phyloP scores from a whole-genome alignment of 1,284 basidiomycete genomes.

The Fomitopsis pinicola region DNA sequence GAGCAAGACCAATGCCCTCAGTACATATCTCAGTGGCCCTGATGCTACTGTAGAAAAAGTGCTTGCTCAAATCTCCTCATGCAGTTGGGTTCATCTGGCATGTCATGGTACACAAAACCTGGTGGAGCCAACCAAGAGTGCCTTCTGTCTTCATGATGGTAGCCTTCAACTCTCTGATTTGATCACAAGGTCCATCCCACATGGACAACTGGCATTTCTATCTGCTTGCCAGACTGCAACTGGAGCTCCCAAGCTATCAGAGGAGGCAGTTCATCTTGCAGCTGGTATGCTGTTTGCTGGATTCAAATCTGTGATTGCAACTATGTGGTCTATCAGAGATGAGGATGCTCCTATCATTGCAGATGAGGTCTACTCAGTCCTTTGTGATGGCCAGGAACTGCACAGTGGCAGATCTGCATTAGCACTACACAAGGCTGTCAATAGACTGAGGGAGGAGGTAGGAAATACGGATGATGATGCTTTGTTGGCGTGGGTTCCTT shows the following conservation, averaged over 20 bases:
- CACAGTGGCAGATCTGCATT: background rate
- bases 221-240: constrained; percentile 24
- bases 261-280: constrained; percentile 22
- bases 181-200: constrained; percentile 10
- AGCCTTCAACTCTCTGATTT: constrained; percentile 10
- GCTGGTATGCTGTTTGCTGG: constrained; percentile 22
- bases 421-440: background rate
- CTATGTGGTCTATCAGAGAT: constrained; percentile 22
- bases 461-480: background rate
- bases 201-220: constrained; percentile 20
- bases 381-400: background rate
- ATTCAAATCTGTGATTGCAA: constrained; percentile 18
- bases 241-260: constrained; percentile 15
- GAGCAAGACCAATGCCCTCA: background rate
- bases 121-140: constrained; percentile 5
- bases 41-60: constrained; percentile 16
- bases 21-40: constrained; percentile 4
- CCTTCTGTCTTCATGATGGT: constrained; percentile 13
- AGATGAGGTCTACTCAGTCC: background rate
- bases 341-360: background rate
- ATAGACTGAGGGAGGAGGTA: background rate
- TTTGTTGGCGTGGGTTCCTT: background rate
- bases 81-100: constrained; percentile 25
- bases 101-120: constrained; percentile 26
- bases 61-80: constrained; percentile 13